Evolutionary conservation across 306 rosid species (phyloP).

Genomic region (Quercus variabilis): DNA sequence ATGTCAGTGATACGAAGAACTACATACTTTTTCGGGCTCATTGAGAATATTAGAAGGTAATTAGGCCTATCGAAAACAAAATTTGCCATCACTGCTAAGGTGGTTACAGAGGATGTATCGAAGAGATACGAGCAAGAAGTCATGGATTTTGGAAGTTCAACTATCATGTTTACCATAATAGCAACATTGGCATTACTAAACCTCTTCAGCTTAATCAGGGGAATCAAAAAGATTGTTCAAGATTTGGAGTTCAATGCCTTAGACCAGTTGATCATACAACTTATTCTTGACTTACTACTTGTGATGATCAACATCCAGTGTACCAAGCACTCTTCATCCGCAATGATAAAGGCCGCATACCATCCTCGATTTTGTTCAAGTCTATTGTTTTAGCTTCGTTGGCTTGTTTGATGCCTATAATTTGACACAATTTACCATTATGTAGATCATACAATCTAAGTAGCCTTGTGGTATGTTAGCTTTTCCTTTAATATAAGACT

Average conservation of each 20-base stretch:
- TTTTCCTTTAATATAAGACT: no score
- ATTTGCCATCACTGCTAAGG: constrained; percentile 50
- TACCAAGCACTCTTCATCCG: constrained; percentile 63
- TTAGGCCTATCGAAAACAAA: constrained; percentile 54
- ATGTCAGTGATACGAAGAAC: no score
- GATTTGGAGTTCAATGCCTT: background rate
- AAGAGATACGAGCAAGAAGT: constrained; percentile 50
- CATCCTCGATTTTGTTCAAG: constrained; percentile 41
- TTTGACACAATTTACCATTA: no score
- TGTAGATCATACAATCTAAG: no score
- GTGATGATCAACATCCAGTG: constrained; percentile 20
- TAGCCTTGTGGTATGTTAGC: no score
- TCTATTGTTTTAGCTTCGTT: constrained; percentile 39
- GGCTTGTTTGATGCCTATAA: constrained; percentile 22
- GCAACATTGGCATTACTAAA: no score
- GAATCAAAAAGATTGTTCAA: background rate
- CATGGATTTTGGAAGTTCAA: constrained; percentile 59
- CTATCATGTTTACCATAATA: constrained; percentile 14
- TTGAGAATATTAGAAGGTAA: constrained; percentile 8
- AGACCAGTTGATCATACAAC: constrained; percentile 21
- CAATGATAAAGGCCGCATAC: constrained; percentile 40
- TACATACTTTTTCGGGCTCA: no score
- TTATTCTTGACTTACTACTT: constrained; percentile 15
- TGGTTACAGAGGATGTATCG: constrained; percentile 37
- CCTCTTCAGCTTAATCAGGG: background rate